These are phyloP conservation scores for Pyrenochaeta sp. DNA, from an alignment of 2,329 filamentous ascomycete genomes.

Conservation along the genomic window DNA sequence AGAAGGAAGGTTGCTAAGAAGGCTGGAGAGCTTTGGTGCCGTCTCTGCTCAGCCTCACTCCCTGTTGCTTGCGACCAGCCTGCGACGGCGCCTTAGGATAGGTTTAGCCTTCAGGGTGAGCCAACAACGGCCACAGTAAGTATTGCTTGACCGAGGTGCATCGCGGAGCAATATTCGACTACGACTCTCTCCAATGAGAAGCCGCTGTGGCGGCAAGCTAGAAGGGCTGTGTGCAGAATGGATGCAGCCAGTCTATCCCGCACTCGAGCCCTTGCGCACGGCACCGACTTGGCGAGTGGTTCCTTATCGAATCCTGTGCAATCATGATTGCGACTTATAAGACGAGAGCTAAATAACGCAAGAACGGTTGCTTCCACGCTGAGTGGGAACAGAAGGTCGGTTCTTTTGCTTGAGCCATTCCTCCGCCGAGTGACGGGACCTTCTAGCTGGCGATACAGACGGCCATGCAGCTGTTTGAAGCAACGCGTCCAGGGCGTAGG, in stretches of 20 bases:
- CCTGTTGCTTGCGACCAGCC: slow-evolving; percentile 9
- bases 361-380: slow-evolving; percentile 11
- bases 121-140: slow-evolving; percentile 15
- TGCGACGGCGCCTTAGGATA: slow-evolving; percentile 11
- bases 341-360: slow-evolving; percentile 19
- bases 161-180: slow-evolving; percentile 6
- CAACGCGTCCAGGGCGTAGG: neutral
- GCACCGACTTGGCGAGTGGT: slow-evolving; percentile 18
- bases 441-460: neutral
- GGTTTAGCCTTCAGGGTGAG: slow-evolving; percentile 19
- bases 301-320: slow-evolving; percentile 20
- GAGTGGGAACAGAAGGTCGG: neutral
- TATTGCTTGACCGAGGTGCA: slow-evolving; percentile 28
- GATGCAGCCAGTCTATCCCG: slow-evolving; percentile 12
- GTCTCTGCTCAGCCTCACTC: slow-evolving; percentile 24
- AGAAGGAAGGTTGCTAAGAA: slow-evolving; percentile 12
- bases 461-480: neutral
- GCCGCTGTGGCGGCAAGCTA: slow-evolving; percentile 25
- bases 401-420: neutral
- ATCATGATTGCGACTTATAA: slow-evolving; percentile 19
- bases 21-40: slow-evolving; percentile 2
- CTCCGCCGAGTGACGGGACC: neutral
- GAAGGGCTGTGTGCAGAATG: slow-evolving; percentile 28
- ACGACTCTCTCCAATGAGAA: slow-evolving; percentile 26
- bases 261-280: slow-evolving; percentile 6